phyloP scores from a whole-genome alignment of 108 stramenopile species.

The Nannochloropsis oceanica region DNA sequence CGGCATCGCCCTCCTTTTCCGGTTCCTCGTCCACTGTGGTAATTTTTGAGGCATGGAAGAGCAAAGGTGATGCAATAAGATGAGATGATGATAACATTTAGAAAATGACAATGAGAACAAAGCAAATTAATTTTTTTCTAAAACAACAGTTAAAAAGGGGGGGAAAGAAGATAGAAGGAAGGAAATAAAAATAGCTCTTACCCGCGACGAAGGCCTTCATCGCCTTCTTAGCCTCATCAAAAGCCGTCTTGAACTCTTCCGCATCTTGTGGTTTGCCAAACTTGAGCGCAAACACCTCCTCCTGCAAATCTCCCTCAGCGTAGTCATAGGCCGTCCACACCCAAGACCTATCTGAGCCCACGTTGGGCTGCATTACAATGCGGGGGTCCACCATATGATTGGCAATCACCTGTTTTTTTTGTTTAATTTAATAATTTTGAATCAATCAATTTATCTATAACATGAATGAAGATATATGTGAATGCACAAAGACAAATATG shows the following conservation, averaged over 20 bases:
- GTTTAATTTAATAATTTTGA: no score
- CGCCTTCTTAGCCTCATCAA: constrained; percentile 60
- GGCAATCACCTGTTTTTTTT: constrained; percentile 51
- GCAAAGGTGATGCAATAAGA: no score
- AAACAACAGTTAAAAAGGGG: no score
- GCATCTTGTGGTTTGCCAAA: constrained; percentile 85
- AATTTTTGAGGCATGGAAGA: no score
- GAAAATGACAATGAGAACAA: no score
- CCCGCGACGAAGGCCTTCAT: constrained; percentile 68
- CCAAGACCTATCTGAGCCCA: constrained; percentile 81
- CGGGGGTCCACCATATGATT: constrained; percentile 93
- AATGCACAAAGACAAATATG: no score
- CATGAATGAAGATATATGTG: no score
- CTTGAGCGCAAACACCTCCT: constrained; percentile 86
- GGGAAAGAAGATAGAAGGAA: no score
- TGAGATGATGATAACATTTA: no score
- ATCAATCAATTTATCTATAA: no score
- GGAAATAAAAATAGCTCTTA: neutral
- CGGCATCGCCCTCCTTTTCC: neutral
- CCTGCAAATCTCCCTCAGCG: constrained; percentile 69
- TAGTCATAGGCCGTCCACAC: constrained; percentile 97
- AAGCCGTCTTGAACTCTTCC: constrained; percentile 71
- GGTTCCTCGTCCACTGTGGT: neutral
- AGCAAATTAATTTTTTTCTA: no score
- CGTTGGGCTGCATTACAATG: constrained; percentile 85